Conservation (phyloP, 306 rosid species). For the Neltuma alba region DNA sequence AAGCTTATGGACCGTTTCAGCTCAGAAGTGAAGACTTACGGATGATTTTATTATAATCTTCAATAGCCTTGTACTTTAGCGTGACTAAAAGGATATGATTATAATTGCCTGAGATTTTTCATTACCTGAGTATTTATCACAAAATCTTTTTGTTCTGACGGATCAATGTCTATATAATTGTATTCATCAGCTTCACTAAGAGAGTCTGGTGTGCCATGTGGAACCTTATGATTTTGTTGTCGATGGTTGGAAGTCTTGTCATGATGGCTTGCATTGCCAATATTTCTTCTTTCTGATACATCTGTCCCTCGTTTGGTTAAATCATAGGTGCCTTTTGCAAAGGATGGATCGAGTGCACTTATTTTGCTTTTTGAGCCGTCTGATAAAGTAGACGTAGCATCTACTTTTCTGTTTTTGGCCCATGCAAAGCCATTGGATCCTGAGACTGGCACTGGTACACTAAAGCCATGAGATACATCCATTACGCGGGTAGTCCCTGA, state of each 20-base stretch:
- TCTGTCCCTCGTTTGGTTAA: constrained; percentile 40
- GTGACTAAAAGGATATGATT: constrained; percentile 9
- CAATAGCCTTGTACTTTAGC: constrained; percentile 1
- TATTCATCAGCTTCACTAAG: constrained; percentile 54
- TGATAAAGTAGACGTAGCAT: constrained; percentile 62
- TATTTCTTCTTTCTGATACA: constrained; percentile 36
- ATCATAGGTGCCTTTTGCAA: constrained; percentile 59
- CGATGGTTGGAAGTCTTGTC: constrained; percentile 30
- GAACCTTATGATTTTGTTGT: constrained; percentile 36
- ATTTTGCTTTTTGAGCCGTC: constrained; percentile 80
- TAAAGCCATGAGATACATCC: constrained; percentile 40
- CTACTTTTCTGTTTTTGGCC: constrained; percentile 63
- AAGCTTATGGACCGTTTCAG: neutral
- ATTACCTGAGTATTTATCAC: constrained; percentile 47
- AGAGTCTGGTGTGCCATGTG: constrained; percentile 38
- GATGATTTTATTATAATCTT: neutral
- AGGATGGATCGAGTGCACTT: constrained; percentile 79
- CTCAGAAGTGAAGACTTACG: neutral
- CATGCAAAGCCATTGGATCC: constrained; percentile 83
- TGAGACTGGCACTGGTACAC: constrained; percentile 50
- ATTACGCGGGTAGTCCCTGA: constrained; percentile 51
- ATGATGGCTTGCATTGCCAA: constrained; percentile 14
- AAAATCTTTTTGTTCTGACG: constrained; percentile 31
- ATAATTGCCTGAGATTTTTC: constrained; percentile 8
- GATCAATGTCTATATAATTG: constrained; percentile 30